phyloP scores from a whole-genome alignment of 768 basidiomycete genomes.

The Suillus spraguei region DNA sequence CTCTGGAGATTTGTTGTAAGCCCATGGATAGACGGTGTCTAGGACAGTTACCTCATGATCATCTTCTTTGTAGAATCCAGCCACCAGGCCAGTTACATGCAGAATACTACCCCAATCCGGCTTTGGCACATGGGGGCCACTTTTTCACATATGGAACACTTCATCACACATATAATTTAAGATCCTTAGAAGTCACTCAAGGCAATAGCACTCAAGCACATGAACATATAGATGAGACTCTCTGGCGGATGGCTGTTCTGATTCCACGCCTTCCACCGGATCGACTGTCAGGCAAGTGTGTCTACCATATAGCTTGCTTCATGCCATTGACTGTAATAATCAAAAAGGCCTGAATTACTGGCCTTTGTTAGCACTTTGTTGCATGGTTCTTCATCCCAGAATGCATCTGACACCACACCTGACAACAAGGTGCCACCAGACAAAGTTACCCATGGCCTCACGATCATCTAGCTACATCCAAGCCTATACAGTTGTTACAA shows the following conservation, averaged over 20 bases:
- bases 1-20: not conserved
- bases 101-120: not conserved
- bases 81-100: slow-evolving; percentile 1
- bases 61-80: not conserved
- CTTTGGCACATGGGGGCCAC: not conserved
- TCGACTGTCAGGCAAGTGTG: not conserved
- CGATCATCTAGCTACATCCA: not conserved
- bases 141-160: not conserved
- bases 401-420: not conserved
- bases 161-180: too few species aligned
- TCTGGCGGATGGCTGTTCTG: not conserved
- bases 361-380: not conserved
- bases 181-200: not conserved
- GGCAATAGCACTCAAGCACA: not conserved
- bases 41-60: not conserved
- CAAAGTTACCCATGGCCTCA: not conserved
- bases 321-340: not conserved
- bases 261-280: not conserved
- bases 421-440: not conserved
- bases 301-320: not conserved
- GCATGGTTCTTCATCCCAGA: not conserved
- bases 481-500: not conserved
- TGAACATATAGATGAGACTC: not conserved
- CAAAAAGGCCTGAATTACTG: not conserved
- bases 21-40: not conserved